These are phyloP conservation scores for Colletotrichum tropicale DNA, from an alignment of 2,329 filamentous ascomycete species.

Conservation along the genomic window DNA sequence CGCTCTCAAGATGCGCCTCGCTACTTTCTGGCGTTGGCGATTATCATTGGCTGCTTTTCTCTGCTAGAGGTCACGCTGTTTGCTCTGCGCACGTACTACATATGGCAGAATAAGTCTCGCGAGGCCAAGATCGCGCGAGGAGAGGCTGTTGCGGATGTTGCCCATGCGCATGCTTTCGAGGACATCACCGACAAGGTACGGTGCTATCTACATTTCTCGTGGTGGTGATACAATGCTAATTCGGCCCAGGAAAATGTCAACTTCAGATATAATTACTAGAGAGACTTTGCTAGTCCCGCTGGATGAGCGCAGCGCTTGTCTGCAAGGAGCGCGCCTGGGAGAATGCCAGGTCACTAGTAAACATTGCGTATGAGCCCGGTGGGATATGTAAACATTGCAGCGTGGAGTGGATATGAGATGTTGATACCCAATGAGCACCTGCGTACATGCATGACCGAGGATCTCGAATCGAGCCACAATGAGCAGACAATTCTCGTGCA, in stretches of 20 bases:
- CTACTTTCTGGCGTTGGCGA: slow-evolving; percentile 25
- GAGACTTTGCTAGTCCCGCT: neutral
- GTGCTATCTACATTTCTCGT: slow-evolving; percentile 54
- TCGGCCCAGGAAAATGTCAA: slow-evolving; percentile 1
- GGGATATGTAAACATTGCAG: neutral
- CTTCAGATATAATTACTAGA: slow-evolving; percentile 6
- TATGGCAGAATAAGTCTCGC: slow-evolving; percentile 9
- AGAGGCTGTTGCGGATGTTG: neutral
- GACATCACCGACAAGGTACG: slow-evolving; percentile 68
- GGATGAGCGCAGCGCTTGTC: neutral
- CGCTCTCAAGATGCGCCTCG: slow-evolving; percentile 34
- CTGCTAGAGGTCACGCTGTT: neutral
- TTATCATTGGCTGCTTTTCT: neutral
- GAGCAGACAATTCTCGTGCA: neutral
- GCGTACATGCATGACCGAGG: neutral
- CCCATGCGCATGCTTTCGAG: slow-evolving; percentile 57
- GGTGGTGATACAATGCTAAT: neutral
- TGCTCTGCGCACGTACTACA: slow-evolving; percentile 1
- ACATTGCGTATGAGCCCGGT: neutral
- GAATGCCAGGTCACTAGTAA: neutral
- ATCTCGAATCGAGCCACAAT: neutral
- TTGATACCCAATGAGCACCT: neutral
- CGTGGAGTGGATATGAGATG: neutral
- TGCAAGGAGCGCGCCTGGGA: neutral
- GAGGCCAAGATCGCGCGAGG: slow-evolving; percentile 2